phyloP scores from a whole-genome alignment of 2,329 filamentous ascomycete genomes.

The Chaetothyriales sp. region DNA sequence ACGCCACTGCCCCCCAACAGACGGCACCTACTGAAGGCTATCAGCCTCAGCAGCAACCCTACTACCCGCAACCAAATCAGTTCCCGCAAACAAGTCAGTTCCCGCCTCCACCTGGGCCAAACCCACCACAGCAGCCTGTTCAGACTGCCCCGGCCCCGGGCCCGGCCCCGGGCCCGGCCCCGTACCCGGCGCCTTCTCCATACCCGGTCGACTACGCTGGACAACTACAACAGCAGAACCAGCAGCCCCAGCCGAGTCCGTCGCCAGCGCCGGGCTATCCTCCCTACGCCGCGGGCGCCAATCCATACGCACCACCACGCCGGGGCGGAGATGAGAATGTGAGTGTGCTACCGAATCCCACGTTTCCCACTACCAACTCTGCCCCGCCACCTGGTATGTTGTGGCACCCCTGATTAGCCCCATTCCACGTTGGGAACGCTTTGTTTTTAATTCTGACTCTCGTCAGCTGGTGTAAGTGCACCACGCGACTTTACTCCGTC shows the following conservation, averaged over 20 bases:
- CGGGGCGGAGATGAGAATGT: conserved; percentile 35
- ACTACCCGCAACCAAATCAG: conserved; percentile 27
- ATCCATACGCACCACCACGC: conserved; percentile 27
- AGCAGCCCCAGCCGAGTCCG: conserved; percentile 20
- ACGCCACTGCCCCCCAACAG: conserved; percentile 24
- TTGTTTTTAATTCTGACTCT: background rate
- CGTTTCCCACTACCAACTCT: conserved; percentile 1
- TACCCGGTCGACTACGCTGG: conserved; percentile 28
- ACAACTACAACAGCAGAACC: conserved; percentile 26
- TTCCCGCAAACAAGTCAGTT: conserved; percentile 29
- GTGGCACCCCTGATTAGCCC: background rate
- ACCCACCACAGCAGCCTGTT: conserved; percentile 1
- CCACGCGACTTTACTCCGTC: background rate
- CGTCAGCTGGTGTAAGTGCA: background rate
- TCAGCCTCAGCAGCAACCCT: conserved; percentile 22
- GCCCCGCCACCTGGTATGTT: background rate
- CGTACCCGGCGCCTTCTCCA: conserved; percentile 13
- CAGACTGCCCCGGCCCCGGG: conserved; percentile 13
- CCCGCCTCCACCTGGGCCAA: conserved; percentile 26
- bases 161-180: conserved; percentile 15
- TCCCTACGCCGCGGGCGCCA: conserved; percentile 24
- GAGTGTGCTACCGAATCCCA: conserved; percentile 28
- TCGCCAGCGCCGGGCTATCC: conserved; percentile 6
- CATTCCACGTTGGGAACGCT: background rate
- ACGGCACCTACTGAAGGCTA: conserved; percentile 18